Conservation (phyloP, 768 basidiomycete species). For the Fomitopsis serialis region DNA sequence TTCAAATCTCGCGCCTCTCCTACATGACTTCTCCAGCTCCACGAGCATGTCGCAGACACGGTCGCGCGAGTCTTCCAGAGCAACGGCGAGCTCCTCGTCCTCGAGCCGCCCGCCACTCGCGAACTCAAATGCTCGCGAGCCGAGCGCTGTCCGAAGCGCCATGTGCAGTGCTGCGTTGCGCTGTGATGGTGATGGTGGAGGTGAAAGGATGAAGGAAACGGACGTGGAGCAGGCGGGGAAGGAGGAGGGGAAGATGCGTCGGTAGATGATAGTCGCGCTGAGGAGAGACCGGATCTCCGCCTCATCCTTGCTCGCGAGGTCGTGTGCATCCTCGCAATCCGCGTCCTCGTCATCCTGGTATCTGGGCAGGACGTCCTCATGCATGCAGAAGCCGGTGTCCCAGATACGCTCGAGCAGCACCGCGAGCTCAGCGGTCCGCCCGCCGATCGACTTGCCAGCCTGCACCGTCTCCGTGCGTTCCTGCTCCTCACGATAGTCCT, state of each 20-base stretch:
- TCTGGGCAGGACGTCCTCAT: constrained; percentile 25
- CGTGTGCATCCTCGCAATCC: constrained; percentile 25
- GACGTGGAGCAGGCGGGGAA: constrained; percentile 26
- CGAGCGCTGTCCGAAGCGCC: constrained; percentile 50
- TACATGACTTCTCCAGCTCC: constrained; percentile 23
- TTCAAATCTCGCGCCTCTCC: constrained; percentile 7
- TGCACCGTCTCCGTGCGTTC: constrained; percentile 47
- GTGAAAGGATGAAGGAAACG: constrained; percentile 42
- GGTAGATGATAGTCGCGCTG: constrained; percentile 55
- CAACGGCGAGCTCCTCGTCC: constrained; percentile 37
- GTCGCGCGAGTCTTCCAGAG: constrained; percentile 71
- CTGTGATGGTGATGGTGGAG: constrained; percentile 49
- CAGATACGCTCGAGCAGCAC: constrained; percentile 52
- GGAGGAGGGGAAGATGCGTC: constrained; percentile 48
- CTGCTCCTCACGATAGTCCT: constrained; percentile 27
- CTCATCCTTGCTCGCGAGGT: constrained; percentile 28
- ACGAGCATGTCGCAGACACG: constrained; percentile 69
- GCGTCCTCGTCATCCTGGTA: constrained; percentile 14
- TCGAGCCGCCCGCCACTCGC: constrained; percentile 25
- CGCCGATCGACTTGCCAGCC: constrained; percentile 61
- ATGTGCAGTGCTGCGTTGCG: constrained; percentile 36
- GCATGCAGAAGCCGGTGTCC: constrained; percentile 31
- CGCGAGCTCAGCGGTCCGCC: constrained; percentile 47
- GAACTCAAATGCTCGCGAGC: constrained; percentile 42
- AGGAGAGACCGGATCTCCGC: constrained; percentile 50